Percentiles rank a stretch among this genome's conserved stretches.
phyloP scores from a whole-genome alignment of 805 yeast species.

The Blastobotrys peoriensis region DNA sequence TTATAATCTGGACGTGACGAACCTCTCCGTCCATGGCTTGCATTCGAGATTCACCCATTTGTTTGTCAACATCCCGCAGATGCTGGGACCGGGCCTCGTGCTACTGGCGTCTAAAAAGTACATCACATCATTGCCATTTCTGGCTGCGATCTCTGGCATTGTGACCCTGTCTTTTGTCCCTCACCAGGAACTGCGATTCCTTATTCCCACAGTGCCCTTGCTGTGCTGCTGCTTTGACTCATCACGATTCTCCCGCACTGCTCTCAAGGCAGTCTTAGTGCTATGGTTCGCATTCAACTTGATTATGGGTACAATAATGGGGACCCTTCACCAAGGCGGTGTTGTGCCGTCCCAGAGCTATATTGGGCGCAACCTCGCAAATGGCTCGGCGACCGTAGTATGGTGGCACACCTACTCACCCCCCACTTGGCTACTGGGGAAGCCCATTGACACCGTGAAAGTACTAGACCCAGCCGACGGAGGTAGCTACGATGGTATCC shows the following conservation, averaged over 20 bases:
- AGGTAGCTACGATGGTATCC: conserved; percentile 11
- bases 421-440: conserved; percentile 74
- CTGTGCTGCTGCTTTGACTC: conserved; percentile 47
- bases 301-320: conserved; percentile 58
- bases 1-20: conserved; percentile 57
- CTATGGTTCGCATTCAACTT: conserved; percentile 64
- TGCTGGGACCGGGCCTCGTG: conserved; percentile 71
- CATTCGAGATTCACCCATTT: conserved; percentile 76
- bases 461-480: conserved; percentile 18
- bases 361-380: conserved; percentile 21
- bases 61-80: conserved; percentile 67
- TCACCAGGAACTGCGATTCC: conserved; percentile 91
- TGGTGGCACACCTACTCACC: conserved; percentile 97
- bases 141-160: conserved; percentile 59
- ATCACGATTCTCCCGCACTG: conserved; percentile 15
- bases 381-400: conserved; percentile 35
- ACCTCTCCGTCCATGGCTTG: conserved; percentile 72
- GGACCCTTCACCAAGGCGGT: conserved; percentile 86
- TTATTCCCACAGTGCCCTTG: conserved; percentile 73
- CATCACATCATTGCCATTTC: conserved; percentile 48
- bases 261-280: conserved; percentile 20
- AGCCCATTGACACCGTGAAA: conserved; percentile 21
- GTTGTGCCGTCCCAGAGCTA: conserved; percentile 55
- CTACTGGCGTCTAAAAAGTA: conserved; percentile 38
- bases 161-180: conserved; percentile 62